phyloP scores from a whole-genome alignment of 805 yeast genomes.

The Schwanniomyces polymorphus region DNA sequence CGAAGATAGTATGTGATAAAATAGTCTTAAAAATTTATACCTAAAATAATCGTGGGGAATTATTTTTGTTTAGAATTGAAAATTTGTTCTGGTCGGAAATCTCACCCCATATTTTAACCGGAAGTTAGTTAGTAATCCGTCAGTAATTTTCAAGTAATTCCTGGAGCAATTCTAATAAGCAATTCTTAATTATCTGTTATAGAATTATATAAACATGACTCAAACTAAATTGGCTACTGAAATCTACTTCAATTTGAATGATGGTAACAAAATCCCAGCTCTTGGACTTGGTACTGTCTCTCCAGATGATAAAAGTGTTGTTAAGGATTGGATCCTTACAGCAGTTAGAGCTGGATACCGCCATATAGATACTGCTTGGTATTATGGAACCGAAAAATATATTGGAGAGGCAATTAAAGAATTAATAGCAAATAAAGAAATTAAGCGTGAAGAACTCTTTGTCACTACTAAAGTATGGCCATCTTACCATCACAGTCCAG shows the following conservation, averaged over 20 bases:
- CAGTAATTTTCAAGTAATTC: too few relatives aligned
- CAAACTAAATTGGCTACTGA: too few relatives aligned
- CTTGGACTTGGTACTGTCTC: conserved; percentile 73
- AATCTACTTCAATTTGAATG: conserved; percentile 40
- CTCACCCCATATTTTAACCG: too few relatives aligned
- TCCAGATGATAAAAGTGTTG: conserved; percentile 51
- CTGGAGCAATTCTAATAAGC: too few relatives aligned
- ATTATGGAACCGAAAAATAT: conserved; percentile 61
- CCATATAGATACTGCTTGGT: conserved; percentile 73
- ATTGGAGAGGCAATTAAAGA: conserved; percentile 54
- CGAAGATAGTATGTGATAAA: too few relatives aligned
- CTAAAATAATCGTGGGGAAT: too few relatives aligned
- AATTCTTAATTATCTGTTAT: too few relatives aligned
- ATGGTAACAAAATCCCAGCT: conserved; percentile 63
- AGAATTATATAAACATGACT: too few relatives aligned
- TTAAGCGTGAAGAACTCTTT: conserved; percentile 62
- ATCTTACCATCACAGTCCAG: conserved; percentile 50
- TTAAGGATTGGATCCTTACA: conserved; percentile 54
- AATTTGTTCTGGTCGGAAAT: too few relatives aligned
- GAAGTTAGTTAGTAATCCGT: too few relatives aligned
- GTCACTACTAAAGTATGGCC: conserved; percentile 69
- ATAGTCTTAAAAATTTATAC: too few relatives aligned
- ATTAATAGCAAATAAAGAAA: conserved; percentile 35
- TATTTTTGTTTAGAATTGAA: too few relatives aligned
- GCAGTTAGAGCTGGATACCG: conserved; percentile 70